These are phyloP conservation scores for Euphorbia corollata DNA, from an alignment of 441 rosid species.

Conservation along the genomic window DNA sequence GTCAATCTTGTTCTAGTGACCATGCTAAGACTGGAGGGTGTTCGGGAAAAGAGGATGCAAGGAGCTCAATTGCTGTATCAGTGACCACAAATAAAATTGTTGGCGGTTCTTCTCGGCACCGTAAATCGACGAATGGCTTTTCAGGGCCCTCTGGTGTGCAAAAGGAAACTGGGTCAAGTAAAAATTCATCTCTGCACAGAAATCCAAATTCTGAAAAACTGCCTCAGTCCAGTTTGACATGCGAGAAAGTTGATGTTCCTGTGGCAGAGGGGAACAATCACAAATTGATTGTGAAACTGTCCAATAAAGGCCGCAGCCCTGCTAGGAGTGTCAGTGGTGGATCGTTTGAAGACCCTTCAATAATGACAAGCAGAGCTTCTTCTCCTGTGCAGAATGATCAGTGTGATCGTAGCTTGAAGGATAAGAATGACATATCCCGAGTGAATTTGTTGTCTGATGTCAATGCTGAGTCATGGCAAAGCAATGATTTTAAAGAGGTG, in stretches of 20 bases:
- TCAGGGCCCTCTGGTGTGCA: conserved; percentile 34
- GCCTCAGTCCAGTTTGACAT: conserved; percentile 37
- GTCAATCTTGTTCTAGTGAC: conserved; percentile 65
- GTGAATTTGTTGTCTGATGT: conserved; percentile 34
- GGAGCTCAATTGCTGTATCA: conserved; percentile 54
- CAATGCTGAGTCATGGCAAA: conserved; percentile 55
- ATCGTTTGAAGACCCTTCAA: conserved; percentile 54
- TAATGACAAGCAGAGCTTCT: conserved; percentile 49
- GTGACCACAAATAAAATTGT: conserved; percentile 30
- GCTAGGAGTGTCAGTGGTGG: conserved; percentile 62
- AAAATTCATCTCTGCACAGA: conserved; percentile 41
- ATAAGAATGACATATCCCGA: conserved; percentile 37
- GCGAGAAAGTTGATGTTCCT: conserved; percentile 56
- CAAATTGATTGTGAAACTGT: conserved; percentile 64
- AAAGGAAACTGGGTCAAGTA: conserved; percentile 41
- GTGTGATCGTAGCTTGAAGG: conserved; percentile 42
- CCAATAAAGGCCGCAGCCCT: conserved; percentile 71
- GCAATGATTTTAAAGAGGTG: conserved; percentile 52
- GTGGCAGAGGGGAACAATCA: conserved; percentile 49
- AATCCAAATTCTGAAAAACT: conserved; percentile 49
- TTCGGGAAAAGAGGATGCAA: conserved; percentile 52
- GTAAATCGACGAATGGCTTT: conserved; percentile 50
- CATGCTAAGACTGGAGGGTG: conserved; percentile 47
- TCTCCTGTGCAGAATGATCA: conserved; percentile 69
- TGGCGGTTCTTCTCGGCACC: conserved; percentile 44